phyloP scores from a whole-genome alignment of 2,329 filamentous ascomycete species.

The Leptographium procerum region DNA sequence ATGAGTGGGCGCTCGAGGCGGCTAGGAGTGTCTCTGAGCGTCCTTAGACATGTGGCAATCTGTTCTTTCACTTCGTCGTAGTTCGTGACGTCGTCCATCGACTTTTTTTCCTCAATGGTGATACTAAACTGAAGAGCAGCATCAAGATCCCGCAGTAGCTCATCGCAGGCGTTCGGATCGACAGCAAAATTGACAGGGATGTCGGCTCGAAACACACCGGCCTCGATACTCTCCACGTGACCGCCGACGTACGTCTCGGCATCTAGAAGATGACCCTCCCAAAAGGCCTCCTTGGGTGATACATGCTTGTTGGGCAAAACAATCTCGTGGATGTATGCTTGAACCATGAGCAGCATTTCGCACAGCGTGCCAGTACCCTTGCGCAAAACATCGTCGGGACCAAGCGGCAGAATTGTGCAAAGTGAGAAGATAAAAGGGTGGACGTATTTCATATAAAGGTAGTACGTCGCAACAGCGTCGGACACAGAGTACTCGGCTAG shows the following conservation, averaged over 20 bases:
- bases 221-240: constrained; percentile 98
- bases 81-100: constrained; percentile 65
- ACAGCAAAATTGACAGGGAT: constrained; percentile 90
- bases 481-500: constrained; percentile 97
- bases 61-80: constrained; percentile 77
- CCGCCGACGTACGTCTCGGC: constrained; percentile 97
- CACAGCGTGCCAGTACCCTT: constrained; percentile 98
- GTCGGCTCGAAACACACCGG: constrained; percentile 89
- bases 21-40: constrained; percentile 73
- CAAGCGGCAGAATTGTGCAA: constrained; percentile 89
- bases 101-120: constrained; percentile 73
- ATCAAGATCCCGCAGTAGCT: constrained; percentile 77
- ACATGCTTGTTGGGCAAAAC: constrained; percentile 94
- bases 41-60: constrained; percentile 58
- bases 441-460: constrained; percentile 99
- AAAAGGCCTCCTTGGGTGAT: constrained; percentile 83
- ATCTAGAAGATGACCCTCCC: constrained; percentile 90
- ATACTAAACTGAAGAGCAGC: constrained; percentile 82
- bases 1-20: constrained; percentile 79
- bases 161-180: constrained; percentile 81
- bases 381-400: constrained; percentile 81
- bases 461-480: constrained; percentile 96
- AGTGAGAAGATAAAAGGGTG: constrained; percentile 98
- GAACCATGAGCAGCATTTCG: constrained; percentile 98
- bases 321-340: constrained; percentile 86